These are phyloP conservation scores for Boletus fagicola DNA, from an alignment of 768 basidiomycete genomes.

Conservation along the genomic window DNA sequence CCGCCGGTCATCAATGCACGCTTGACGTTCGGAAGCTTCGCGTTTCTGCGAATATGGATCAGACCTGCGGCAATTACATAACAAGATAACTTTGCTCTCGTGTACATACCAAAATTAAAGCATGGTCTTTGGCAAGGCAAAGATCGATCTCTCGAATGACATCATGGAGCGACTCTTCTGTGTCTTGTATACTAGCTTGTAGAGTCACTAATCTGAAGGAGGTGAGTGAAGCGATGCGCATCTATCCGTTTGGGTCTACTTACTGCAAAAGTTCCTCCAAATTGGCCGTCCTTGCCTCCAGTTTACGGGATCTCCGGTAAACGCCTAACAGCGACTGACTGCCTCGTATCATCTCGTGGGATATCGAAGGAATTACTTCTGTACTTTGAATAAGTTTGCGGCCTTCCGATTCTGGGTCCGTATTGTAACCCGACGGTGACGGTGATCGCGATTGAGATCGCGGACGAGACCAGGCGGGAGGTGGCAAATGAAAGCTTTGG, in stretches of 20 bases:
- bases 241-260: constrained; percentile 24
- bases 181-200: constrained; percentile 52
- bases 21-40: constrained; percentile 65
- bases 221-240: background rate
- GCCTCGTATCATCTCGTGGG: constrained; percentile 21
- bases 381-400: constrained; percentile 40
- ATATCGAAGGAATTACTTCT: constrained; percentile 12
- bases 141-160: constrained; percentile 48
- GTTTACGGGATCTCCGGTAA: constrained; percentile 26
- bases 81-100: constrained; percentile 5
- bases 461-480: constrained; percentile 27
- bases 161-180: constrained; percentile 46
- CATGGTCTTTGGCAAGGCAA: constrained; percentile 42
- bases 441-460: constrained; percentile 41
- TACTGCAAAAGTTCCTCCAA: constrained; percentile 76
- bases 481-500: constrained; percentile 57
- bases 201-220: constrained; percentile 48
- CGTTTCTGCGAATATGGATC: constrained; percentile 49
- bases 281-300: constrained; percentile 46
- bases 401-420: constrained; percentile 65
- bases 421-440: constrained; percentile 67
- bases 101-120: constrained; percentile 40
- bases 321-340: constrained; percentile 13
- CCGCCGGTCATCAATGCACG: constrained; percentile 50
- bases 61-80: constrained; percentile 28